Conservation (phyloP, 805 yeast genomes). For the Metschnikowia gelsemii region DNA sequence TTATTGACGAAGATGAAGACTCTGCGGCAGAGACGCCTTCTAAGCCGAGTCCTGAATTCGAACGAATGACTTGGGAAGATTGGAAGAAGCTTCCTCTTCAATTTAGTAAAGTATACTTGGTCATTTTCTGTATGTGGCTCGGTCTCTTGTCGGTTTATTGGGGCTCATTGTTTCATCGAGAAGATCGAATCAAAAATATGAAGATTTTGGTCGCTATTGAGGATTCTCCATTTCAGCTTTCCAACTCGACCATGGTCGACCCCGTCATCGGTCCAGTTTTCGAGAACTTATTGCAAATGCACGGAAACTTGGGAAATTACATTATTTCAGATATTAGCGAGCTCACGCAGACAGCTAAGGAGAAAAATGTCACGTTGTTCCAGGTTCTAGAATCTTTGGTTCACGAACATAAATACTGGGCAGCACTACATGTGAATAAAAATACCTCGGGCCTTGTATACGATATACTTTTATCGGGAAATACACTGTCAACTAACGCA, state of each 20-base stretch:
- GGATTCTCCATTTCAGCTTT: conserved; percentile 23
- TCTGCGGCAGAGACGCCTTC: not conserved
- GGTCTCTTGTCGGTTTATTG: conserved; percentile 40
- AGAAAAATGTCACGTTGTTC: conserved; percentile 22
- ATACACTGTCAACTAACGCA: conserved; percentile 17
- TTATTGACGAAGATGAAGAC: conserved; percentile 1
- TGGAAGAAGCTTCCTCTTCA: conserved; percentile 14
- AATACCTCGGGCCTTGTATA: conserved; percentile 29
- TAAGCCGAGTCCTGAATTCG: not conserved
- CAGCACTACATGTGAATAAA: conserved; percentile 25
- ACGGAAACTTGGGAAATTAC: conserved; percentile 22
- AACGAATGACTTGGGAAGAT: conserved; percentile 15
- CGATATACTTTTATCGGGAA: conserved; percentile 17
- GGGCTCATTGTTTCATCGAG: conserved; percentile 38
- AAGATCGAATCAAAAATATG: conserved; percentile 31
- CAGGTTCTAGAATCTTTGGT: conserved; percentile 23
- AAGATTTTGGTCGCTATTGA: conserved; percentile 38
- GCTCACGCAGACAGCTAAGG: conserved; percentile 18
- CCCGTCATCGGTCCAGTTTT: conserved; percentile 24
- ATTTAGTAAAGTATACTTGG: conserved; percentile 22
- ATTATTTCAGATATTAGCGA: conserved; percentile 16
- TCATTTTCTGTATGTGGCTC: conserved; percentile 26
- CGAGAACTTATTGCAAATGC: conserved; percentile 18
- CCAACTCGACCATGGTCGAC: conserved; percentile 20
- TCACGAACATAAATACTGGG: conserved; percentile 34